Base-by-base conservation (phyloP, 2,329 filamentous ascomycete species). In the Beauveria australis region DNA sequence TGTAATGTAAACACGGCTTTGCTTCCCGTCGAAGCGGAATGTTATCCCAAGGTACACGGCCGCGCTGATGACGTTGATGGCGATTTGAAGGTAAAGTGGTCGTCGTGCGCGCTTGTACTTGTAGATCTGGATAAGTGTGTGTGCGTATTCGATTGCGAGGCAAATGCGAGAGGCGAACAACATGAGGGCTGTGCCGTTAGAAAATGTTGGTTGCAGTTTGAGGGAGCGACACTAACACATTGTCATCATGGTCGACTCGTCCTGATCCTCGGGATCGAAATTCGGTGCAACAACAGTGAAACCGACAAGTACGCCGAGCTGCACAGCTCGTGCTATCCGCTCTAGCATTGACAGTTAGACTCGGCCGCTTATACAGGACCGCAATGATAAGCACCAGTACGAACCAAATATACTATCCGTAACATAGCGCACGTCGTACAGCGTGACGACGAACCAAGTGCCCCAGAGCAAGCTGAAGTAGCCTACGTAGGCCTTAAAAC, bases 361-460 rank as follows among this genome's bases (percentile, higher is more conserved):
- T 5, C 26, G 16, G 18, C 18, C 7, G 5, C 8, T 12, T 24
- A 37, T 24, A 3, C 9, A 30, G 19, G n/a, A 12, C 0, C 3
- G 10, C 2, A 10, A 28, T 2, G 12, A 44, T 2, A n/a, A 44
- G 14, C 5, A 19, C n/a, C n/a, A 48, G 4, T 33, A 2, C 68
- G 2, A 60, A 73, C 73, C 82, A 66, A 88, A 86, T 40, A 88
- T 75, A 44, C 81, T 85, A 69, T 89, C 86, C 26, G 82, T 78
- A 1, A 82, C 79, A 68, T 87, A 89, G 0, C 86, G 83, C 41
- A 88, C 81, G 70, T 89, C 86, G 69, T 85, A 87, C 1, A 88
- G 72, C 8, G 80, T 79, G 26, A 84, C 81, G 62, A 86, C 76
- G 41, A 87, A 78, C 86, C 86, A 89, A n/a, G 83, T 87, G 62